Percentiles rank a stretch among this genome's conserved stretches.
Evolutionary conservation across 495 filamentous ascomycete genomes (phyloP).

Genomic region (Glonium stellatum): DNA sequence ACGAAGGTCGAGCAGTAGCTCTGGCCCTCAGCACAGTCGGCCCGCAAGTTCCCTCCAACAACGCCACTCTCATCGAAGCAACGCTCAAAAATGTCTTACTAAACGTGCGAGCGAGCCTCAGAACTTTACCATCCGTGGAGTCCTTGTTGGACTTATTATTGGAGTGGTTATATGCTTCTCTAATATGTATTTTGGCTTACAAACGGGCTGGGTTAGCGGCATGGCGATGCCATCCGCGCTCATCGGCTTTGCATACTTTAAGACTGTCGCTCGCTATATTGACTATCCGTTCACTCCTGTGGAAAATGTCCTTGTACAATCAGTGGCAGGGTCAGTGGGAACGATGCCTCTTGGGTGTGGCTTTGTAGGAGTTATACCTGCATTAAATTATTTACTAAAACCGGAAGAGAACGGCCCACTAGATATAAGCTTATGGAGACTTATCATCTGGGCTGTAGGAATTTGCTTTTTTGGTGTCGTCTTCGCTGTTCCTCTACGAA

Average conservation of each 20-base stretch:
- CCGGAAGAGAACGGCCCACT: constrained; percentile 72
- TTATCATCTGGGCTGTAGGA: constrained; percentile 84
- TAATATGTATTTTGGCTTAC: constrained; percentile 96
- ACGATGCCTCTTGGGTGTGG: constrained; percentile 97
- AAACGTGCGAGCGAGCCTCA: constrained; percentile 33
- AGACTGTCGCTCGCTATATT: constrained; percentile 61
- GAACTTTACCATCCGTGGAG: constrained; percentile 77
- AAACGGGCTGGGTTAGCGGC: constrained; percentile 84
- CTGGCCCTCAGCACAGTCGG: constrained; percentile 1
- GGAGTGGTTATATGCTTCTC: constrained; percentile 88
- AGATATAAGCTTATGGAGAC: constrained; percentile 59
- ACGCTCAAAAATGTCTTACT: constrained; percentile 15
- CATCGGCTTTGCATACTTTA: constrained; percentile 96
- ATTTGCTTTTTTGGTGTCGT: constrained; percentile 94
- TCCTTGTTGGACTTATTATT: constrained; percentile 73
- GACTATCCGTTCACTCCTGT: constrained; percentile 78
- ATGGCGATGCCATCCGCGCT: constrained; percentile 92
- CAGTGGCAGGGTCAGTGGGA: constrained; percentile 87
- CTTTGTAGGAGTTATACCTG: constrained; percentile 90
- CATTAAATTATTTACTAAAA: constrained; percentile 76
- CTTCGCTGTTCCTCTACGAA: constrained; percentile 81
- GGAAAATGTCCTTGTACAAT: constrained; percentile 97
- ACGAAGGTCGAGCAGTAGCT: not conserved
- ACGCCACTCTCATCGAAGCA: constrained; percentile 1
- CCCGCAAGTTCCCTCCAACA: constrained; percentile 3